phyloP scores from a whole-genome alignment of 371 early-diverging fungal species.

The Haplosporangium sp. region DNA sequence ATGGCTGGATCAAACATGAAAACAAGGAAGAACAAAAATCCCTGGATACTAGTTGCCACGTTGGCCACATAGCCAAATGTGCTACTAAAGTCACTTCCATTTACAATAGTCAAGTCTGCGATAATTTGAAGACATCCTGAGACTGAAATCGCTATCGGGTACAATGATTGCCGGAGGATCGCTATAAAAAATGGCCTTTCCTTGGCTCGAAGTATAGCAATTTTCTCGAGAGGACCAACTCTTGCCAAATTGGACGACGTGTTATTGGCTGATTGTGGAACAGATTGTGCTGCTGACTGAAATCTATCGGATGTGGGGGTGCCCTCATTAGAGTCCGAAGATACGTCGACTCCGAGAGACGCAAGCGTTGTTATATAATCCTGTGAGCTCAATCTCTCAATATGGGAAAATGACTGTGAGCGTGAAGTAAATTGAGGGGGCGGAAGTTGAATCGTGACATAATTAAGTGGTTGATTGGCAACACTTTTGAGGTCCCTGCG shows the following conservation, averaged over 20 bases:
- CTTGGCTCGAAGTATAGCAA: constrained; percentile 2
- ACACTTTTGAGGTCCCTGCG: constrained; percentile 29
- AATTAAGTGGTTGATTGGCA: constrained; percentile 13
- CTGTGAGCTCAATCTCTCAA: constrained; percentile 5
- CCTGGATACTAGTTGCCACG: constrained; percentile 42
- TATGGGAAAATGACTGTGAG: constrained; percentile 6
- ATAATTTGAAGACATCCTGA: constrained; percentile 49
- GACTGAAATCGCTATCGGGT: constrained; percentile 44
- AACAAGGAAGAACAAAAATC: constrained; percentile 48
- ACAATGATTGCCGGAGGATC: constrained; percentile 49
- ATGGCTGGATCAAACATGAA: constrained; percentile 51
- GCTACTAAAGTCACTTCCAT: not conserved
- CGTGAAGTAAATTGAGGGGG: constrained; percentile 1
- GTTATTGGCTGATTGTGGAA: not conserved
- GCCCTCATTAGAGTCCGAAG: not conserved
- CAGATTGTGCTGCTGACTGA: not conserved
- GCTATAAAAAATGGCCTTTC: constrained; percentile 34
- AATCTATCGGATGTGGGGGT: not conserved
- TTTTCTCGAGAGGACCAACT: not conserved
- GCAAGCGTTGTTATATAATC: not conserved
- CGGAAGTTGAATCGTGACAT: not conserved
- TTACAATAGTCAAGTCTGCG: constrained; percentile 34
- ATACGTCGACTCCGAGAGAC: not conserved
- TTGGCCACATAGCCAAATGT: constrained; percentile 25
- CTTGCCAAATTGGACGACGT: not conserved